Conservation (phyloP, 352 stramenopile species). For the Globisporangium emineosum region DNA sequence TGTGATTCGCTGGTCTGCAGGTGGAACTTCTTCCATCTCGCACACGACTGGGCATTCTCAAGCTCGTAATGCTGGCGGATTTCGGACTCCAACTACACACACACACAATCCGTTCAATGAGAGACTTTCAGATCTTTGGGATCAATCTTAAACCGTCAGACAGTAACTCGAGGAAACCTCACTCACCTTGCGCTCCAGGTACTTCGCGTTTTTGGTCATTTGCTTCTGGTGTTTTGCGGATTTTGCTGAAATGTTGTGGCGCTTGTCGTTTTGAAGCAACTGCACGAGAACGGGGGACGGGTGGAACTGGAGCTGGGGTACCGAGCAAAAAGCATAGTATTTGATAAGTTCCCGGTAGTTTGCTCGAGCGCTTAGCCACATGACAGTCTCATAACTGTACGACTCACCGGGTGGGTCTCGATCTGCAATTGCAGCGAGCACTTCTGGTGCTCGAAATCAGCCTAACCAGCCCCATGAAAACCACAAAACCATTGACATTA, state of each 20-base stretch:
- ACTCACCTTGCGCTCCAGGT: constrained; percentile 51
- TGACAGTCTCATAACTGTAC: too few species aligned
- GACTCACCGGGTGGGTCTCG: constrained; percentile 42
- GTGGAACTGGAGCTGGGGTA: constrained; percentile 41
- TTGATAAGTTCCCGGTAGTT: too few species aligned
- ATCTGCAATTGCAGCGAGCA: constrained; percentile 41
- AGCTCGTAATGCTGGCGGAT: constrained; percentile 58
- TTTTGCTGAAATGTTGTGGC: constrained; percentile 11
- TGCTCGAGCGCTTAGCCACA: too few species aligned
- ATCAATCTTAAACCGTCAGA: not conserved
- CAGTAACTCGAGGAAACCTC: not conserved
- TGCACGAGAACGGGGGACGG: constrained; percentile 46
- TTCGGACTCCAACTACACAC: constrained; percentile 47
- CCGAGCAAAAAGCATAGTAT: not conserved
- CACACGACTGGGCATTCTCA: constrained; percentile 44
- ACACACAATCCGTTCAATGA: not conserved
- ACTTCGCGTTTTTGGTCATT: constrained; percentile 35
- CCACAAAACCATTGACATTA: not conserved
- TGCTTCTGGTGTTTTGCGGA: constrained; percentile 29
- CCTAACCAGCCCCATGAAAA: constrained; percentile 3
- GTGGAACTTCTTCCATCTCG: constrained; percentile 53
- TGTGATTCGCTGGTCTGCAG: constrained; percentile 22
- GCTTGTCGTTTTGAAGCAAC: constrained; percentile 38
- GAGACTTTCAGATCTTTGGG: not conserved
- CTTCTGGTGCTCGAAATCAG: constrained; percentile 36